Base-by-base conservation (phyloP, 805 yeast species). In the Ogataea zsoltii region DNA sequence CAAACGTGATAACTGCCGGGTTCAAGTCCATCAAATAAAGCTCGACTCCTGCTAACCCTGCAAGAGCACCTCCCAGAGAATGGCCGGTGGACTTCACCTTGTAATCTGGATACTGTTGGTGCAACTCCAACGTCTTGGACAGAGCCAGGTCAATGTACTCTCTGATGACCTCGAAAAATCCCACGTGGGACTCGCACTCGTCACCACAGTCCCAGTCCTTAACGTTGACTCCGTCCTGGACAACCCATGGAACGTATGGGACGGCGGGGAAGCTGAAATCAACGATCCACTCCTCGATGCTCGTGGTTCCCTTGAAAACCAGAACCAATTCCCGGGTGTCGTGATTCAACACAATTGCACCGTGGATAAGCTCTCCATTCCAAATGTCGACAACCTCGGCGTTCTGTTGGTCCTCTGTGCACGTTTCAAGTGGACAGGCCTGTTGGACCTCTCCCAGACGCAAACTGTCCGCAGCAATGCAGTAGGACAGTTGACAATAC, bases 51-150 rank as follows among this genome's bases (percentile, higher is more conserved):
- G 79, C 74, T 28, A 87, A 63, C 3, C 72, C 64, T 1, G 90
- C 83, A 41, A 84, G 61, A 0, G 91, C 90, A 6, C 83, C 95
- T 2, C 66, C 66, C 33, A 87, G 63, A 0, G 94, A 87, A 63
- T 88, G 96, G 0, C 95, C 95, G 1, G 82, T 68, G 1, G 83
- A 71, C 1, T 76, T 70, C 4, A 85, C 46, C 16, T 69, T 59
- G 58, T 80, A 83, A 18, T 70, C 73, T 0, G 80, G 77, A 55
- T 74, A 64, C 15, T 67, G 55, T 10, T 61, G 46, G 16, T 66
- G 59, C 15, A 74, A 54, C 2, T 54, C 49, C 12, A 63, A 54
- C 1, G 82, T 65, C 7, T 57, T 62, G 9, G 64, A 51, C 29
- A 76, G 58, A 28, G 75, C 67, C 10, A 63, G 54, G 2, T 58